These are phyloP conservation scores for Paraconiothyrium sp. DNA, from an alignment of 2,329 filamentous ascomycete species.

Conservation along the genomic window DNA sequence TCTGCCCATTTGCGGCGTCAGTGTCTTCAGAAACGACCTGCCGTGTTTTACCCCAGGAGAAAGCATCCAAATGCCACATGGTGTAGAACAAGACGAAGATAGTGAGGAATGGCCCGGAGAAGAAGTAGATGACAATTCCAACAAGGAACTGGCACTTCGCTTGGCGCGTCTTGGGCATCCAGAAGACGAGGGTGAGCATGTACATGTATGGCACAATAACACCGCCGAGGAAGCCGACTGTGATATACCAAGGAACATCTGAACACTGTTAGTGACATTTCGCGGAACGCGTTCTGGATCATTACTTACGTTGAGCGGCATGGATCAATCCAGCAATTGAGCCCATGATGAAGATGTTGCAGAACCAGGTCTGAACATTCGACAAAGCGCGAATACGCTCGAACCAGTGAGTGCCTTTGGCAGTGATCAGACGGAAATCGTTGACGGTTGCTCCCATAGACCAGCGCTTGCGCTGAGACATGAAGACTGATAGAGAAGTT, in stretches of 20 bases:
- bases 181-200: conserved; percentile 37
- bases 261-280: not conserved
- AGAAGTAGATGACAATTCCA: conserved; percentile 38
- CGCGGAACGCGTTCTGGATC: not conserved
- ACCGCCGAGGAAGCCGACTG: conserved; percentile 33
- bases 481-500: conserved; percentile 52
- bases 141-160: conserved; percentile 39
- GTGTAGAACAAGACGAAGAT: conserved; percentile 56
- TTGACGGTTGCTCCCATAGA: conserved; percentile 60
- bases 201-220: conserved; percentile 43
- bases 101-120: conserved; percentile 54
- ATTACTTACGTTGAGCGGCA: conserved; percentile 16
- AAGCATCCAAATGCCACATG: conserved; percentile 56
- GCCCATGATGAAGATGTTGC: conserved; percentile 35
- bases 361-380: conserved; percentile 56
- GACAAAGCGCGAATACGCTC: conserved; percentile 58
- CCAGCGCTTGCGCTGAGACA: conserved; percentile 62
- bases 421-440: conserved; percentile 61
- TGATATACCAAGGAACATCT: conserved; percentile 23
- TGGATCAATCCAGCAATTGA: conserved; percentile 35
- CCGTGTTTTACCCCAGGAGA: conserved; percentile 59
- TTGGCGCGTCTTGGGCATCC: conserved; percentile 34
- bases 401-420: conserved; percentile 54
- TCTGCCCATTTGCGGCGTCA: not conserved
- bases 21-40: conserved; percentile 23